Base-by-base conservation (phyloP, 768 basidiomycete genomes). In the Macrocybe gigantea region DNA sequence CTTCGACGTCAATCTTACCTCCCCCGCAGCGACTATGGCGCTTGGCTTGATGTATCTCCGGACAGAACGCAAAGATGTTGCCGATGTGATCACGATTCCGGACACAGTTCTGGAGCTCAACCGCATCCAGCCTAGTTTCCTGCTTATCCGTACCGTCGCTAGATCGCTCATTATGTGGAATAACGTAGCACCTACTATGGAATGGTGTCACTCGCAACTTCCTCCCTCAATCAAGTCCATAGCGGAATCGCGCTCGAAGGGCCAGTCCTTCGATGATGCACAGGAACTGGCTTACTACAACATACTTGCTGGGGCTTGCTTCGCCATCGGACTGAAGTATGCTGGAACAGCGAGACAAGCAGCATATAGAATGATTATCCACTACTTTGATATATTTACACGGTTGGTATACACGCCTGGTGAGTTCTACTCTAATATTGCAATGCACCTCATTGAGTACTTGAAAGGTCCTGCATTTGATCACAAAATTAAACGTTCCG, bases 301-400 rank as follows among this genome's bases (percentile, higher is more conserved):
- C 60, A 87, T 98, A 51, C 66, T 95, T 33, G 84, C 93, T 1
- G 95, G 91, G 2, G 85, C 85, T 48, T 97, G 94, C 65, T 93
- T 97, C 53, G 90, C 82, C 2, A 77, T 98, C 35, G 93, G 85
- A 7, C 69, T 99, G 50, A 97, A 95, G 63, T 96, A 83, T 56
- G 95, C 95, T 3, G 95, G 96, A 5, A 95, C 93, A 1, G 94
- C 93, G 0, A 76, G 88, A 13, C 87, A 93, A 49, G 85, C 93
- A 54, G 95, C 94, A 1, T 92, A 96, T 60, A 69, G 78, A 39
- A 76, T 90, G 61, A 75, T 97, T 46, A 83, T 93, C 50, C 74
- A 78, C 48, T 85, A 88, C 65, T 89, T 86, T 54, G 93, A 95
- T 58, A 67, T 80, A 30, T 87, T 93, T 58, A 86, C 81, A 41